Percentiles rank a stretch among this genome's conserved stretches.
These are phyloP conservation scores for Penicillium sp. DNA, from an alignment of 2,329 filamentous ascomycete species.

Conservation along the genomic window DNA sequence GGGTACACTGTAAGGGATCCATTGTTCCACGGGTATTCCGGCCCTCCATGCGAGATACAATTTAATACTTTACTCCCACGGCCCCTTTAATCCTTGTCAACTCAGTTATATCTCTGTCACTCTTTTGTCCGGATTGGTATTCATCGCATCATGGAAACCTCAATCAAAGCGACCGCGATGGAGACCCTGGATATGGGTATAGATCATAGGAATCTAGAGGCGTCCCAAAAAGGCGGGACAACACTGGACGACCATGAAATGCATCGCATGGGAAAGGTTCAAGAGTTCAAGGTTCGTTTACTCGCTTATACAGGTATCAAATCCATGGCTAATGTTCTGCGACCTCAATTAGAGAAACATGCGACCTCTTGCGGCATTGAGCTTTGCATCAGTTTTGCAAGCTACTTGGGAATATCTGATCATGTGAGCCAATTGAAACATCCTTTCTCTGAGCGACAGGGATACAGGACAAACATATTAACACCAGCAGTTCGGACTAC, in stretches of 20 bases:
- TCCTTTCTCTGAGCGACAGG: not conserved
- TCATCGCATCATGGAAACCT: not conserved
- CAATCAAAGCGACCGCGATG: not conserved
- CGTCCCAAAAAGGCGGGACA: constrained; percentile 8
- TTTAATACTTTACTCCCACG: not conserved
- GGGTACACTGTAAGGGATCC: not conserved
- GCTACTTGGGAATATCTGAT: constrained; percentile 40
- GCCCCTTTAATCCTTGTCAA: not conserved
- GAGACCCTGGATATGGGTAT: constrained; percentile 14
- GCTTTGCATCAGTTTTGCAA: constrained; percentile 38
- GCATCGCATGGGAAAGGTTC: constrained; percentile 33
- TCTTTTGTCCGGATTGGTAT: not conserved
- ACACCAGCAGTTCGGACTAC: constrained; percentile 25
- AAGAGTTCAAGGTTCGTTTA: constrained; percentile 24
- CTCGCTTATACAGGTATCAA: not conserved
- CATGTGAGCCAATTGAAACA: constrained; percentile 21
- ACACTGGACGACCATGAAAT: constrained; percentile 29
- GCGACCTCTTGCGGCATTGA: constrained; percentile 35
- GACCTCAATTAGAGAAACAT: constrained; percentile 30
- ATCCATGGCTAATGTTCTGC: not conserved
- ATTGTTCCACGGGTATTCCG: not conserved
- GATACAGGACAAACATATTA: not conserved
- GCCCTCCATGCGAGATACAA: not conserved
- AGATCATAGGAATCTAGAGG: not conserved
- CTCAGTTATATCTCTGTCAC: not conserved